These are phyloP conservation scores for Naganishia friedmannii DNA, from an alignment of 768 basidiomycete species.

Conservation along the genomic window DNA sequence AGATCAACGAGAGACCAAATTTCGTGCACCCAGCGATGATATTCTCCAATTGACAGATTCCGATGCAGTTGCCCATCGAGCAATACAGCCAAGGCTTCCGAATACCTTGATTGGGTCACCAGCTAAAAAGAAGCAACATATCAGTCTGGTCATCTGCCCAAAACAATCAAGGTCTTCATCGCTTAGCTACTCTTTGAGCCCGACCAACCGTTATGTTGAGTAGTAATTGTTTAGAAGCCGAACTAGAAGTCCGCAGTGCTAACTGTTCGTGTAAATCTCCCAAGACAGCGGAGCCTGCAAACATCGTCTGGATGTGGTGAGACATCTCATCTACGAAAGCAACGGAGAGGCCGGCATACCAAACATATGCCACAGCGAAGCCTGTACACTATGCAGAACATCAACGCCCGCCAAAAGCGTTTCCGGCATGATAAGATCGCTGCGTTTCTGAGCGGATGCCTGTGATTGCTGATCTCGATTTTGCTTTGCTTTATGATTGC, in stretches of 20 bases:
- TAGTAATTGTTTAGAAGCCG: constrained; percentile 28
- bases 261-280: constrained; percentile 43
- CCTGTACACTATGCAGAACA: constrained; percentile 42
- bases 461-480: not conserved
- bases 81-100: constrained; percentile 37
- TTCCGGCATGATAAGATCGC: constrained; percentile 5
- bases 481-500: constrained; percentile 24
- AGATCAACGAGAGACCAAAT: constrained; percentile 41
- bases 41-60: constrained; percentile 37
- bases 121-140: not conserved
- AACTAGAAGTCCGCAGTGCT: constrained; percentile 30
- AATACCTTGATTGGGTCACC: constrained; percentile 13
- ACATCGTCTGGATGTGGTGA: not conserved
- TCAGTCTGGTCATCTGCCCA: too few species aligned
- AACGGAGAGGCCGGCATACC: constrained; percentile 31
- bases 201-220: constrained; percentile 38
- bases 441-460: not conserved
- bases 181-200: constrained; percentile 40
- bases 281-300: constrained; percentile 35
- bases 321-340: not conserved
- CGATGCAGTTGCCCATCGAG: constrained; percentile 30
- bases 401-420: constrained; percentile 33
- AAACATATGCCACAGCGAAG: constrained; percentile 43
- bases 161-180: too few species aligned
- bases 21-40: constrained; percentile 40